Base-by-base conservation (phyloP, 441 rosid species). In the Mallotus repandus region DNA sequence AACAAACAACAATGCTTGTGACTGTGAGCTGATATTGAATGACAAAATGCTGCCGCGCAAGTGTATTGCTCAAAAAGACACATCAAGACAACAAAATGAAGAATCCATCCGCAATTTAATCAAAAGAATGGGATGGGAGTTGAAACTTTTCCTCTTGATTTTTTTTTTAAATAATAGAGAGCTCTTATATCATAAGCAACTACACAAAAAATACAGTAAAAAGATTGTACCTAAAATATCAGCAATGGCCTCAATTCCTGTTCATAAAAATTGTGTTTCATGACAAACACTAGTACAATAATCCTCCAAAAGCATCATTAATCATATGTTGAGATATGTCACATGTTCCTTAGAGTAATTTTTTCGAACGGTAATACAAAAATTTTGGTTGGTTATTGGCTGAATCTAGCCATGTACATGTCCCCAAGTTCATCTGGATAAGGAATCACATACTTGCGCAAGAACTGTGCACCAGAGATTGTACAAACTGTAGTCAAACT, bases 391-490 rank as follows among this genome's bases (percentile, higher is more conserved):
- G 55, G 19, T 38, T 12, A 12, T 22, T 35, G 25, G 35, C 38
- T 43, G n/a, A 29, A 11, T 13, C 13, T 32, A 50, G 45, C 41
- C 58, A 25, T 2, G n/a, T 7, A 4, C 43, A 25, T 43, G 55
- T 48, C 54, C 41, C 67, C 80, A 35, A 81, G 74, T 57, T 79
- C 74, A 58, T 70, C 65, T 50, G 16, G 55, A 72, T 79, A 77
- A 64, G 84, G 84, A 57, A 63, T 25, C 55, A 79, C 85, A 57
- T 50, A 79, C 50, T 48, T 78, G 16, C 22, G 54, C 38, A 66
- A 18, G 64, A 86, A 86, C 57, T 6, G 54, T 46, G 12, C 56
- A 41, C 70, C 41, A 7, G 78, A 0, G 4, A 71, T 21, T 76
- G 56, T 78, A 49, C 19, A 70, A 25, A 82, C 15, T 21, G 78